Evolutionary conservation across 2,329 filamentous ascomycete genomes (phyloP).

Genomic region (Fusarium foetens): DNA sequence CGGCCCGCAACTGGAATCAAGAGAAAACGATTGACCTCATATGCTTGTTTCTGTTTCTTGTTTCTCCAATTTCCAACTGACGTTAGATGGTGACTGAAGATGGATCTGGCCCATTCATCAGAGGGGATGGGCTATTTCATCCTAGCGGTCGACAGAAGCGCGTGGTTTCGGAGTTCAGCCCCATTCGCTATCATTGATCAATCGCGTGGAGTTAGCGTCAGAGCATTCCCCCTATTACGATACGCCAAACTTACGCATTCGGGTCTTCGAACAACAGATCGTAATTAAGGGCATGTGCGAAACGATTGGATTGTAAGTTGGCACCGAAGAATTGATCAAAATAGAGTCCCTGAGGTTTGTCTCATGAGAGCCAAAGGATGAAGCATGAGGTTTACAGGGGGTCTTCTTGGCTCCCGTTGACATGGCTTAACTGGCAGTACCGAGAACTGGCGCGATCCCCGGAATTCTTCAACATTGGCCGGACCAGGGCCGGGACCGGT

Average conservation of each 20-base stretch:
- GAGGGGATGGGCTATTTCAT: constrained; percentile 10
- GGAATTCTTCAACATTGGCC: constrained; percentile 20
- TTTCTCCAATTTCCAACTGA: constrained; percentile 19
- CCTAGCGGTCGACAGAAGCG: constrained; percentile 24
- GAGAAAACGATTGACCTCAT: constrained; percentile 40
- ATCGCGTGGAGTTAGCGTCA: constrained; percentile 12
- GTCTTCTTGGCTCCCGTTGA: background rate
- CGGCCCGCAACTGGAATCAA: constrained; percentile 35
- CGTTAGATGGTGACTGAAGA: constrained; percentile 32
- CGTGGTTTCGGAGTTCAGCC: constrained; percentile 39
- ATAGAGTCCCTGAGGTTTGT: constrained; percentile 7
- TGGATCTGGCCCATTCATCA: constrained; percentile 11
- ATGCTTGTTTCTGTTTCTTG: constrained; percentile 15
- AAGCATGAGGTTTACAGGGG: constrained; percentile 22
- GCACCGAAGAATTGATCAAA: constrained; percentile 15
- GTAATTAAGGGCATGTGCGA: constrained; percentile 19
- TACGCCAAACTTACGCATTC: constrained; percentile 17
- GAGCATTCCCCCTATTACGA: constrained; percentile 18
- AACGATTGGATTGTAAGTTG: constrained; percentile 32
- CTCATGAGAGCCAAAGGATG: constrained; percentile 35
- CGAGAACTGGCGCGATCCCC: constrained; percentile 32
- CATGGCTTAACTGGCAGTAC: constrained; percentile 18
- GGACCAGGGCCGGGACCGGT: constrained; percentile 18
- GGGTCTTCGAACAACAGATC: constrained; percentile 20
- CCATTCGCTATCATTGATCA: constrained; percentile 38